Evolutionary conservation across 2,329 filamentous ascomycete genomes (phyloP), one percentile per base, ranked within the genome.

Genomic region (Diaporthe sp.): DNA sequence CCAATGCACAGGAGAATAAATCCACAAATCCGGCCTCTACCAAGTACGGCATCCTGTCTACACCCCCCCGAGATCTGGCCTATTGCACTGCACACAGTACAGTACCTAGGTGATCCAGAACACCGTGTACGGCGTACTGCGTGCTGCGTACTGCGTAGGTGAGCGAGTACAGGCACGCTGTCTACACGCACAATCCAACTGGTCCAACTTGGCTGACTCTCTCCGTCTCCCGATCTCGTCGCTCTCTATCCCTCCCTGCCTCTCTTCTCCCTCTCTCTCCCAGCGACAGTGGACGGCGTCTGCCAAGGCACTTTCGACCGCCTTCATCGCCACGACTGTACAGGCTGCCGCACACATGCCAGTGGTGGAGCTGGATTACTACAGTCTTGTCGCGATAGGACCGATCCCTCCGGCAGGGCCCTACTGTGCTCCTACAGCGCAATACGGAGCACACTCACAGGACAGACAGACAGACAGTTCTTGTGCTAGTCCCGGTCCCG

Each of bases 281-380:
- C 19, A 8, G 12, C 22, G 42, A n/a, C 19, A 25, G 13, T 53
- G 49, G 65, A 8, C 49, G 65, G 46, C 65, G 34, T 42, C 65
- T 70, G 22, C 15, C 62, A 53, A 39, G 49, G 31, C 46, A 53
- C 22, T 17, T 62, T 44, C n/a, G 28, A 62, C 15, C n/a, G 37
- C 28, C 17, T n/a, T n/a, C 55, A 34, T 58, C 55, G 28, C 31
- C 55, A 37, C 31, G 31, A 19, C 25, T 10, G n/a, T 65, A 42
- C 60, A 46, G 39, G 42, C 39, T 22, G 25, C 60, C 12, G 25
- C 25, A 42, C 42, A 28, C 37, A 19, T 46, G 61, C 65, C 49
- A 22, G 65, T 42, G 31, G 49, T 70, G 65, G 46, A 28, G 34
- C 65, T 55, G 31, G 46, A 68, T 68, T 53, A 68, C 62, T 68